Evolutionary conservation across 1,139 yeast genomes (phyloP).

Genomic region (Blastobotrys indianensis): DNA sequence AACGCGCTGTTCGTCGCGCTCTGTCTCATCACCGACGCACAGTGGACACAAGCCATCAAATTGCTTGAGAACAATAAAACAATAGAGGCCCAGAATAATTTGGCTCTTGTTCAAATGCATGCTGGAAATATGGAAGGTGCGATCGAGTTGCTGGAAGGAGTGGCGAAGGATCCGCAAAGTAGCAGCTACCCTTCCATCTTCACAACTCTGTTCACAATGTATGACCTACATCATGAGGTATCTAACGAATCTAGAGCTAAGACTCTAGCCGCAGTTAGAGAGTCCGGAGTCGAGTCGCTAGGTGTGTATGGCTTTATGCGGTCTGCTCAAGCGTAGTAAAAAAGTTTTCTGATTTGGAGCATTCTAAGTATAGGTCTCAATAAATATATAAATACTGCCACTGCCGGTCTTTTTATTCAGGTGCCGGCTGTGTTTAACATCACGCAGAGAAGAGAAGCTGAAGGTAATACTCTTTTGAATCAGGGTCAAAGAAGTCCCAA

Average conservation of each 20-base stretch:
- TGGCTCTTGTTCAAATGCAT: slow-evolving; percentile 26
- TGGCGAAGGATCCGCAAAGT: slow-evolving; percentile 18
- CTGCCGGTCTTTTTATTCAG: too few species aligned
- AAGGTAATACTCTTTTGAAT: slow-evolving; percentile 59
- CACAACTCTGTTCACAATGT: slow-evolving; percentile 27
- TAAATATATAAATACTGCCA: not conserved
- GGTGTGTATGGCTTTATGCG: slow-evolving; percentile 9
- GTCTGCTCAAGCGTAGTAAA: not conserved
- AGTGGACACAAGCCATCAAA: slow-evolving; percentile 23
- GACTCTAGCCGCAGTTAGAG: slow-evolving; percentile 3
- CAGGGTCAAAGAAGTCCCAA: slow-evolving; percentile 71
- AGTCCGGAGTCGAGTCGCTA: slow-evolving; percentile 9
- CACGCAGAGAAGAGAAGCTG: slow-evolving; percentile 44
- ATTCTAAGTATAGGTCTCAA: not conserved
- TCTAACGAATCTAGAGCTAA: slow-evolving; percentile 12
- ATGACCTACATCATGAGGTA: slow-evolving; percentile 25
- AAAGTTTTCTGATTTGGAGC: too few species aligned
- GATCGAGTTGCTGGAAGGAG: slow-evolving; percentile 35
- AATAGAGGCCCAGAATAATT: slow-evolving; percentile 18
- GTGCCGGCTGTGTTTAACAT: too few species aligned
- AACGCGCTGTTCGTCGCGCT: slow-evolving; percentile 19
- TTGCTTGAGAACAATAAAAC: slow-evolving; percentile 11
- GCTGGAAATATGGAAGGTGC: slow-evolving; percentile 42
- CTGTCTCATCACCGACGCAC: slow-evolving; percentile 29
- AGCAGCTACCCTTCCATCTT: slow-evolving; percentile 20